These are phyloP conservation scores for Cordyceps farinosa DNA, from an alignment of 2,329 filamentous ascomycete genomes.

Conservation along the genomic window DNA sequence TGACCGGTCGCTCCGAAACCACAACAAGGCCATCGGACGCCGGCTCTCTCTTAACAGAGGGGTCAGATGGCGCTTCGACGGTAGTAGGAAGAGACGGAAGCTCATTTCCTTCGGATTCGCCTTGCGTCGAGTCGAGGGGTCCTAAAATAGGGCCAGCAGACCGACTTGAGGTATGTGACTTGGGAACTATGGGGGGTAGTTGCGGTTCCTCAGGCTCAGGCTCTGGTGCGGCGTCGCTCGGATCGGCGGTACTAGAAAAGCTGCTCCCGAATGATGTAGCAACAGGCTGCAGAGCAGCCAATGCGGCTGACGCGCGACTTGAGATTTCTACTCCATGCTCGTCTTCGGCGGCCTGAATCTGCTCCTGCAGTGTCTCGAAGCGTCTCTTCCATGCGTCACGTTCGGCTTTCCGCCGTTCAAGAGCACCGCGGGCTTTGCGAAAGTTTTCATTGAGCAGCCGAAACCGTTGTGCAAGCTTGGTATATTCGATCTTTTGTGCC, in stretches of 20 bases:
- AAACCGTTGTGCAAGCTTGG: constrained; percentile 39
- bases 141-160: not conserved
- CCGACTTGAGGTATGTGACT: constrained; percentile 19
- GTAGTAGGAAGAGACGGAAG: constrained; percentile 23
- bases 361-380: constrained; percentile 40
- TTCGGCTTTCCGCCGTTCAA: constrained; percentile 40
- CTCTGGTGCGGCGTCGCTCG: constrained; percentile 12
- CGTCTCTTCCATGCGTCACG: constrained; percentile 45
- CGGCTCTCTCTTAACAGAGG: constrained; percentile 46
- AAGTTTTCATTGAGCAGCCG: constrained; percentile 39
- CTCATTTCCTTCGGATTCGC: constrained; percentile 25
- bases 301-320: not conserved
- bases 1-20: constrained; percentile 47
- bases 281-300: not conserved
- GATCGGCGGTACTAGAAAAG: constrained; percentile 13
- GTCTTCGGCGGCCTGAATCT: constrained; percentile 41
- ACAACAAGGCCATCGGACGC: constrained; percentile 52
- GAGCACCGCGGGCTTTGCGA: constrained; percentile 37
- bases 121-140: constrained; percentile 29
- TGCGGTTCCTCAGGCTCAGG: constrained; percentile 23
- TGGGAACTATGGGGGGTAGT: constrained; percentile 26
- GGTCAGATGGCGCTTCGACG: constrained; percentile 13
- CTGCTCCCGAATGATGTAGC: constrained; percentile 5
- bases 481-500: constrained; percentile 32
- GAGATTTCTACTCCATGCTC: constrained; percentile 33